Evolutionary conservation across 306 rosid genomes (phyloP), one percentile per base, ranked within the genome.

Genomic region (Acacia acuminata): DNA sequence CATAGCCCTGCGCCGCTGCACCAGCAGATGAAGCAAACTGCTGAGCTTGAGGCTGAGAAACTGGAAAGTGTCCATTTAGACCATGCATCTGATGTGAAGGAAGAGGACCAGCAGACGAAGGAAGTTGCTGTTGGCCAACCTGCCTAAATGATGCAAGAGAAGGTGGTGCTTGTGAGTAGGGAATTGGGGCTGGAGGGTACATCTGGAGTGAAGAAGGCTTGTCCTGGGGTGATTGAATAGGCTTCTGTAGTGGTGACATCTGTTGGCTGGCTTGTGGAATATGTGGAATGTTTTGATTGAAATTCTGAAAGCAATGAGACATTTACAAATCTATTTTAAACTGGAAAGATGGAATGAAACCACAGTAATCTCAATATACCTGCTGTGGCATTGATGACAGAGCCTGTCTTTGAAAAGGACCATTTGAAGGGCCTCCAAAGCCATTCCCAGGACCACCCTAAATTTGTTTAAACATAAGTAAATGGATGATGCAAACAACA

Each of bases 161-260:
- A 19, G 88, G 90, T 27, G 85, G 73, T 27, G 84, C 70, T 53
- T 86, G 93, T 2, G 93, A 80, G 84, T 90, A 89, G 78, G 97
- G 81, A 56, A 86, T 82, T 4, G 90, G 83, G 56, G 81, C 77
- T 83, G 89, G 94, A 75, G 90, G 87, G 84, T 82, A 79, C 71
- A 82, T 82, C 73, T 86, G 97, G 81, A 74, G 79, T 63, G 94
- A 80, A 78, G 95, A 87, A 67, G 92, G 94, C 77, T 92, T 73
- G 70, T 89, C 90, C 89, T 89, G 94, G 47, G 98, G 92, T 79
- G 96, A 90, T 75, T 84, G 96, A 82, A 82, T 60, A 75, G 87
- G 85, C 77, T 92, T 96, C 82, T 86, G 92, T 77, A 85, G 72
- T 82, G 93, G 92, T 56, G 94, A 87, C 71, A 82, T 81, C 80